Base-by-base conservation (phyloP, 345 rosid genomes). In the Salix brachista region DNA sequence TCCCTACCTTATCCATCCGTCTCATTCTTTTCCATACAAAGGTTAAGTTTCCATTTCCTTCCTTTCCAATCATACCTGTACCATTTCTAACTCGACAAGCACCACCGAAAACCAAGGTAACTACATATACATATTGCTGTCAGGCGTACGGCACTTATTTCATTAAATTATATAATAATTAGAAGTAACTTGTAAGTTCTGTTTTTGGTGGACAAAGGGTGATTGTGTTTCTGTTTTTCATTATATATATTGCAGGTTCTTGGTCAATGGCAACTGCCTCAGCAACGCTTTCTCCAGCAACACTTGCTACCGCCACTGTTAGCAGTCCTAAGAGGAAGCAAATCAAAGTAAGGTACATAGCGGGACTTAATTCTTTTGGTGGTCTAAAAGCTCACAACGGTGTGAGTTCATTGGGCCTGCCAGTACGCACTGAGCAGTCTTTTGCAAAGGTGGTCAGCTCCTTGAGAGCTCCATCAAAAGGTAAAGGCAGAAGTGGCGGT, bases 351-450 rank as follows among this genome's bases (percentile, higher is more conserved):
- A 75, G 80, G 13, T 82, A 81, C 80, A 9, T 86, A 32, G 82
- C 30, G 65, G 88, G 88, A 66, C 75, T 85, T 56, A 84, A 81
- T 65, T 73, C 81, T 0, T 85, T 77, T 23, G 83, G 79, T 25
- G 91, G 91, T 41, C 84, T 88, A 36, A 90, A 85, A 78, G 84
- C 89, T 19, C 81, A 84, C 73, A 85, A 85, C 83, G 77, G 44
- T 52, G 78, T 80, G 78, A 76, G 80, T 70, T 73, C 89, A 6
- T 65, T 86, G 36, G 89, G 89, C 36, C 50, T 70, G 68, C 86
- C 87, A 3, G 65, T 77, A 21, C 39, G 76, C 78, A 70, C 88
- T 1, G 86, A 81, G 19, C 86, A 82, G 77, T 76, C 85, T 2
- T 89, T 87, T 67, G 85, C 84, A 2, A 84, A 85, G 46, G 78